phyloP scores from a whole-genome alignment of 129 eudicot species.

The Saposhnikovia divaricata region DNA sequence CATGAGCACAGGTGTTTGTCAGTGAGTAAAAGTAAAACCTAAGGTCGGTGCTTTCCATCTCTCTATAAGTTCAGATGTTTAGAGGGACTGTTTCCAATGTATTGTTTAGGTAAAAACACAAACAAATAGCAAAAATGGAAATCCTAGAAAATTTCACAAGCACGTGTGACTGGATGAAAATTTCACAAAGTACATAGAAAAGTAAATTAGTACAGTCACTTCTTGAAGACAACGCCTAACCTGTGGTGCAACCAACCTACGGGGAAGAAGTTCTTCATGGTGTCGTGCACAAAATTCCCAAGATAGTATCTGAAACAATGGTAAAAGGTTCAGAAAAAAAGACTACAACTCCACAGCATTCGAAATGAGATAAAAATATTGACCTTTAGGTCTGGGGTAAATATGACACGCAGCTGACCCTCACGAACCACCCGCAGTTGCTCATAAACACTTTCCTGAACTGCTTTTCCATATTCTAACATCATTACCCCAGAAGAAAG shows the following conservation, averaged over 20 bases:
- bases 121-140: background rate
- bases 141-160: background rate
- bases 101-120: background rate
- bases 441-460: constrained; percentile 93
- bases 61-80: background rate
- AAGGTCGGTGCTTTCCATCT: background rate
- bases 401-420: constrained; percentile 87
- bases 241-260: constrained; percentile 95
- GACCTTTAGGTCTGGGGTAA: constrained; percentile 87
- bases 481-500: constrained; percentile 77
- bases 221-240: constrained; percentile 15
- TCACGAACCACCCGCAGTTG: constrained; percentile 98
- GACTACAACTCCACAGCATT: background rate
- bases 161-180: background rate
- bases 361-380: background rate
- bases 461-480: constrained; percentile 89
- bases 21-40: background rate
- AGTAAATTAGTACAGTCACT: background rate
- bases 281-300: constrained; percentile 98
- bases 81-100: background rate
- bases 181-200: background rate
- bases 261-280: constrained; percentile 95
- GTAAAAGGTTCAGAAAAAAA: background rate
- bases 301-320: constrained; percentile 49
- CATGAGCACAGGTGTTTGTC: background rate